These are phyloP conservation scores for Acorus gramineus DNA, from an alignment of 106 monocot species.

Conservation along the genomic window DNA sequence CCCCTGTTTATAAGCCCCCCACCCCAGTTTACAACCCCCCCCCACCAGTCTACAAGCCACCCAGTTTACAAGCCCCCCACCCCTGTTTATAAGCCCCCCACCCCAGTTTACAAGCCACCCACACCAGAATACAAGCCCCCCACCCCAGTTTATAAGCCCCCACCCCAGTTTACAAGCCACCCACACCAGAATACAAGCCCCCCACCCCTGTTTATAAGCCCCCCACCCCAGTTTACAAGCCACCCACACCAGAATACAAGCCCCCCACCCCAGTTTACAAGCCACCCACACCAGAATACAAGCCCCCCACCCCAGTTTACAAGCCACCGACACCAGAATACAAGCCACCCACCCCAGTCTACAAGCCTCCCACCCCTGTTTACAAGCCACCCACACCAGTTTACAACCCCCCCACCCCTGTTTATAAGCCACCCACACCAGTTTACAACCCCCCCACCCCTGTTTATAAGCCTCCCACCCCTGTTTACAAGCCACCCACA, in stretches of 20 bases:
- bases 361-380: not conserved
- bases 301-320: too few species aligned
- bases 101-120: not conserved
- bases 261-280: conserved; percentile 1
- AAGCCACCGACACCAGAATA: not conserved
- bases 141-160: too few species aligned
- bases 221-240: not conserved
- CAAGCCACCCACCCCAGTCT: not conserved
- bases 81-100: not conserved
- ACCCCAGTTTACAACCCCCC: conserved; percentile 1
- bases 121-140: not conserved
- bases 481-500: not conserved
- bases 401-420: not conserved
- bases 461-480: too few species aligned
- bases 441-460: not conserved
- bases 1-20: conserved; percentile 9
- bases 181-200: too few species aligned
- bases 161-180: too few species aligned
- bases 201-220: not conserved
- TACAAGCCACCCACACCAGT: conserved; percentile 1
- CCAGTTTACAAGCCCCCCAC: too few species aligned
- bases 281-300: not conserved
- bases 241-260: not conserved
- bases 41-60: not conserved
- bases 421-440: conserved; percentile 4